Evolutionary conservation across 2,329 filamentous ascomycete genomes (phyloP).

Genomic region (Talaromyces verruculosus): DNA sequence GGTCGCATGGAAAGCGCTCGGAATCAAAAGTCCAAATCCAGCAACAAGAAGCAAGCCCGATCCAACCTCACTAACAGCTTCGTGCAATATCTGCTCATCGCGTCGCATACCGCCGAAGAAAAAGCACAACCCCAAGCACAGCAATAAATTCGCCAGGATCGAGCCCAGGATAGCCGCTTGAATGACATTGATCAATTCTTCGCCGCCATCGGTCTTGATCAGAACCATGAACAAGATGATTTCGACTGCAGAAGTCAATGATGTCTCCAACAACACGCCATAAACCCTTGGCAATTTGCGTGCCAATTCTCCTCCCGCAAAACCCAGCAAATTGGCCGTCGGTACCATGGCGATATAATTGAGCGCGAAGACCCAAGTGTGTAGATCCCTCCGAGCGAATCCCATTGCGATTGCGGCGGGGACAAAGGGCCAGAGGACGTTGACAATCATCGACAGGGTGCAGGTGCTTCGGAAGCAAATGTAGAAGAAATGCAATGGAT

Average conservation of each 20-base stretch:
- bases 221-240: conserved; percentile 80
- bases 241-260: conserved; percentile 72
- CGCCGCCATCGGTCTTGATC: conserved; percentile 54
- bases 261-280: conserved; percentile 51
- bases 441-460: conserved; percentile 63
- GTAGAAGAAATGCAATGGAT: conserved; percentile 62
- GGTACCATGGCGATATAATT: conserved; percentile 78
- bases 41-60: conserved; percentile 75
- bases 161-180: conserved; percentile 71
- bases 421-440: conserved; percentile 73
- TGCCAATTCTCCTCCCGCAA: conserved; percentile 69
- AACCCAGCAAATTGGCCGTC: conserved; percentile 72
- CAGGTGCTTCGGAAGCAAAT: conserved; percentile 66
- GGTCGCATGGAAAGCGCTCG: conserved; percentile 50
- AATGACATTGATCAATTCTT: conserved; percentile 52
- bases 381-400: conserved; percentile 55
- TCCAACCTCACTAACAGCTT: conserved; percentile 75
- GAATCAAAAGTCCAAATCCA: conserved; percentile 55
- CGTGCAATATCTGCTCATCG: conserved; percentile 68
- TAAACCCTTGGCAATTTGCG: conserved; percentile 74
- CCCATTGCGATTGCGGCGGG: conserved; percentile 68
- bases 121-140: conserved; percentile 80
- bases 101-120: conserved; percentile 70
- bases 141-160: conserved; percentile 75
- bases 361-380: conserved; percentile 66